phyloP scores from a whole-genome alignment of 1,284 basidiomycete genomes.

The Tetrapyrgos nigripes region DNA sequence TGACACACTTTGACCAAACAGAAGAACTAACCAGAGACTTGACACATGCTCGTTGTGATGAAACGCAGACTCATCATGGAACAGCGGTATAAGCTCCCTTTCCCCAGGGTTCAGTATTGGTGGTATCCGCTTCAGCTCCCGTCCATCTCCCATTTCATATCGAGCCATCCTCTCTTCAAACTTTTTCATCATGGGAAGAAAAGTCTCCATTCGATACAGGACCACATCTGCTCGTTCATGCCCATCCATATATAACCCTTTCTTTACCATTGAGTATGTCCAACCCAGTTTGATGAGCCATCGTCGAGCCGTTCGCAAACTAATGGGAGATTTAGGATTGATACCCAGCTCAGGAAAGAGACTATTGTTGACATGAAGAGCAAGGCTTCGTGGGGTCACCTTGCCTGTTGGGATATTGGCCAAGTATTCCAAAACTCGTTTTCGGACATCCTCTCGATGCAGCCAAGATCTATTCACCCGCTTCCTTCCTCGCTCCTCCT shows the following conservation, averaged over 20 bases:
- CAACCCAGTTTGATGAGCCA: slow-evolving; percentile 25
- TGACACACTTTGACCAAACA: too few relatives aligned
- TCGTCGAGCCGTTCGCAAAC: slow-evolving; percentile 21
- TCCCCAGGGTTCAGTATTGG: too few relatives aligned
- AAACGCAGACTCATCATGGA: too few relatives aligned
- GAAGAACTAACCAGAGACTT: too few relatives aligned
- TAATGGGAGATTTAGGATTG: slow-evolving; percentile 13
- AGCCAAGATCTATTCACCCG: background rate
- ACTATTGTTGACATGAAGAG: background rate
- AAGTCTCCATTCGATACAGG: slow-evolving; percentile 25
- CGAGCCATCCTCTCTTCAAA: slow-evolving; percentile 26
- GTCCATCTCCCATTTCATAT: slow-evolving; percentile 30
- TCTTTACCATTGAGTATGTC: slow-evolving; percentile 27
- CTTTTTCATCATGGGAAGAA: slow-evolving; percentile 31
- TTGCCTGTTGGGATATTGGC: background rate
- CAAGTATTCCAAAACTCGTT: background rate
- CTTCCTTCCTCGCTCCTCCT: too few relatives aligned
- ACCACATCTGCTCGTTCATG: slow-evolving; percentile 39
- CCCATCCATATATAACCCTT: slow-evolving; percentile 41
- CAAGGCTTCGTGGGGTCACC: background rate
- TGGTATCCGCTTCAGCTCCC: too few relatives aligned
- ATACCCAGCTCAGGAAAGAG: slow-evolving; percentile 1
- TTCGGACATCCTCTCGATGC: background rate
- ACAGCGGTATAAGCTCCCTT: too few relatives aligned
- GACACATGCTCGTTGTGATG: too few relatives aligned